Conservation (phyloP, 495 filamentous ascomycete genomes). For the Trichoderma reesei region DNA sequence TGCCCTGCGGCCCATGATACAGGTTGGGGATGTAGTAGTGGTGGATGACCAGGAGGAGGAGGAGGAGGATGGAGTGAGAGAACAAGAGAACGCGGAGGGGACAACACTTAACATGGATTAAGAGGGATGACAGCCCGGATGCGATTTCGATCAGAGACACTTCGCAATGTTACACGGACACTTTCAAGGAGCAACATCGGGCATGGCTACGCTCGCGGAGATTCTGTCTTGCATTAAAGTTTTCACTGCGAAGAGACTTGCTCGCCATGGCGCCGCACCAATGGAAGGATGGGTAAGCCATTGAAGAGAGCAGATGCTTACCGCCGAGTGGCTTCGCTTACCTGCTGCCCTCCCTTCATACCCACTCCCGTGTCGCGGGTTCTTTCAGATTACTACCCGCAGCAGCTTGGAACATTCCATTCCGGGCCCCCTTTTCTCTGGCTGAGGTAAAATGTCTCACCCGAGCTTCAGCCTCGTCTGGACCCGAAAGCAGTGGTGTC, state of each 20-base stretch:
- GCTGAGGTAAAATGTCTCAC: background rate
- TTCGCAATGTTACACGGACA: too few species aligned
- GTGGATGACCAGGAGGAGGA: background rate
- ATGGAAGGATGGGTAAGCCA: background rate
- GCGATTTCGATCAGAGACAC: background rate
- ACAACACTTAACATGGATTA: too few species aligned
- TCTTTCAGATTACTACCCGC: background rate
- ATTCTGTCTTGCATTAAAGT: background rate
- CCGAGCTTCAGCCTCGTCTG: background rate
- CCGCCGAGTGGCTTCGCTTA: background rate
- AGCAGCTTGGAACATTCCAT: background rate
- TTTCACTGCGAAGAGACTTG: background rate
- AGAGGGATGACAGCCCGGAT: background rate
- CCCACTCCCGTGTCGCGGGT: background rate
- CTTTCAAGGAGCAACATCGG: background rate
- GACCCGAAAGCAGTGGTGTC: background rate
- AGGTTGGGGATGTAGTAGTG: constrained; percentile 44
- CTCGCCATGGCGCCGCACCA: background rate
- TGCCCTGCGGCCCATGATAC: constrained; percentile 41
- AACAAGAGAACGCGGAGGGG: too few species aligned
- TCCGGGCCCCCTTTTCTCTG: background rate
- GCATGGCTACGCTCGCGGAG: background rate
- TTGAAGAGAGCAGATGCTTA: background rate
- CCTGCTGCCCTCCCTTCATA: background rate
- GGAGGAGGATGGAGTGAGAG: too few species aligned